These are phyloP conservation scores for Ogataea neopini DNA, from an alignment of 805 yeast genomes.

Conservation along the genomic window DNA sequence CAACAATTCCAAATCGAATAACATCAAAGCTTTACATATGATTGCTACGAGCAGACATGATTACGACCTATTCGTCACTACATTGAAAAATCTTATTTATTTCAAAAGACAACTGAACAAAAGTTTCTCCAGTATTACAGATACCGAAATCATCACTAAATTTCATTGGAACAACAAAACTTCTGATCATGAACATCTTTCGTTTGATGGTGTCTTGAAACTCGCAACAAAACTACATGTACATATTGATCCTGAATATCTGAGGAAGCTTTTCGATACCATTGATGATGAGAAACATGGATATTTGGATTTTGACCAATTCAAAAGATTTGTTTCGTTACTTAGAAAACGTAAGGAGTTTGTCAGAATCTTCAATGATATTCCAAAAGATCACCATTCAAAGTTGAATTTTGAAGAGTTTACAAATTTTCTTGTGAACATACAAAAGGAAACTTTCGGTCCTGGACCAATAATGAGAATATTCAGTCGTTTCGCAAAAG, in stretches of 20 bases:
- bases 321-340: conserved; percentile 69
- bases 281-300: conserved; percentile 54
- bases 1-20: conserved; percentile 54
- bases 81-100: conserved; percentile 54
- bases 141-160: conserved; percentile 43
- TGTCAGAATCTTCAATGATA: conserved; percentile 36
- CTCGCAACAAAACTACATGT: conserved; percentile 71
- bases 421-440: conserved; percentile 42
- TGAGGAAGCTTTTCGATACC: conserved; percentile 50
- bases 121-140: conserved; percentile 52
- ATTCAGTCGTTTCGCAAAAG: conserved; percentile 40
- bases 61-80: conserved; percentile 54
- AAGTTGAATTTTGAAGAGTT: conserved; percentile 37
- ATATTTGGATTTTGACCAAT: conserved; percentile 66
- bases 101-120: conserved; percentile 63
- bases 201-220: conserved; percentile 67
- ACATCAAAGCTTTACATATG: conserved; percentile 76
- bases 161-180: conserved; percentile 63
- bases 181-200: conserved; percentile 37
- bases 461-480: conserved; percentile 35
- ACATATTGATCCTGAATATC: conserved; percentile 56
- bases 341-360: conserved; percentile 71
- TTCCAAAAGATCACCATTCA: conserved; percentile 21
- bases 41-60: conserved; percentile 58
- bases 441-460: conserved; percentile 48